Conservation (phyloP, 2,329 filamentous ascomycete genomes). For the Fusarium graminum region DNA sequence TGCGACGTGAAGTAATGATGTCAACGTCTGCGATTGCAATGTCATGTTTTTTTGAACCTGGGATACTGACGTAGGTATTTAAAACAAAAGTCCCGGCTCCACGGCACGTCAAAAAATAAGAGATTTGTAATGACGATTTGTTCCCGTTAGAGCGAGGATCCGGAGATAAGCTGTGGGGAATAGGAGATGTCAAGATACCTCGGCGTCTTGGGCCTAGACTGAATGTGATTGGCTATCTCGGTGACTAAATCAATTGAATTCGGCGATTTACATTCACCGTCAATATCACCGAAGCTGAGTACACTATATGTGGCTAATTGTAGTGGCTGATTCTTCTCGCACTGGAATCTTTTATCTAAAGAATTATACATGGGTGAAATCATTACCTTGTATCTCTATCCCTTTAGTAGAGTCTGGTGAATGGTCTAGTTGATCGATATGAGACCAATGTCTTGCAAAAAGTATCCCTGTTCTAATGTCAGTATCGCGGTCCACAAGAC, state of each 20-base stretch:
- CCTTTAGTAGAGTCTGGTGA: too few relatives aligned
- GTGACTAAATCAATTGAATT: not conserved
- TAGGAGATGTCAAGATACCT: slow-evolving; percentile 15
- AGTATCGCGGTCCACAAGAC: too few relatives aligned
- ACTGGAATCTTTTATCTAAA: too few relatives aligned
- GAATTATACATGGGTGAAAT: too few relatives aligned
- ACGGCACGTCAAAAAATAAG: slow-evolving; percentile 4
- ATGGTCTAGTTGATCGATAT: too few relatives aligned
- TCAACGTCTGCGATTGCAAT: not conserved
- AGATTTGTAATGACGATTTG: slow-evolving; percentile 33
- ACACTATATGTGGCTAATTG: too few relatives aligned
- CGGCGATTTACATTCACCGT: too few relatives aligned
- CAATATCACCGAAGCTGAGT: too few relatives aligned
- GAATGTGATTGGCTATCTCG: not conserved
- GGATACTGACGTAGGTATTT: slow-evolving; percentile 23
- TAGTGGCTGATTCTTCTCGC: too few relatives aligned
- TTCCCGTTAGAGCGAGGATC: slow-evolving; percentile 1
- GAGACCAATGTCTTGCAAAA: too few relatives aligned
- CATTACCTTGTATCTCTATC: too few relatives aligned
- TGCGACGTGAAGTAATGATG: not conserved
- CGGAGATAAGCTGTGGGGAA: slow-evolving; percentile 31
- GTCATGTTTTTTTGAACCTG: not conserved
- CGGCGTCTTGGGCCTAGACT: slow-evolving; percentile 6
- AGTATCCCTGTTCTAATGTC: too few relatives aligned
- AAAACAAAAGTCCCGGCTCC: slow-evolving; percentile 14